Conservation (phyloP, 345 rosid genomes). For the Syzygium oleosum region DNA sequence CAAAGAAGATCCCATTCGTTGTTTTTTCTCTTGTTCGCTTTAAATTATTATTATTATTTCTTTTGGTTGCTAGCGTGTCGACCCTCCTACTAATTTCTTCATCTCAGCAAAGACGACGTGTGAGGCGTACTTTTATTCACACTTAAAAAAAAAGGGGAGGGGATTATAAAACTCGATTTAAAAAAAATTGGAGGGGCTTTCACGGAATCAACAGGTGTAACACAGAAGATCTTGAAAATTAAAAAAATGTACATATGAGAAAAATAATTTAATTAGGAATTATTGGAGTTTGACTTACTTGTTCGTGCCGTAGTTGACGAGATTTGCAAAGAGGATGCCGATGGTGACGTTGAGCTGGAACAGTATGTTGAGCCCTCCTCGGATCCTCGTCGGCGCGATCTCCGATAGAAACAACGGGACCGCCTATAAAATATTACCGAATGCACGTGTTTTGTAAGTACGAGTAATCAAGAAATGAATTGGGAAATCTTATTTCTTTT, state of each 20-base stretch:
- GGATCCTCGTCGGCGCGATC: constrained; percentile 93
- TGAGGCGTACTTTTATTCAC: background rate
- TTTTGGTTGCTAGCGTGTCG: background rate
- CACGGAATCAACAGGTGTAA: background rate
- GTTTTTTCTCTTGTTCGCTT: background rate
- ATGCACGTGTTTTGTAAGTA: background rate
- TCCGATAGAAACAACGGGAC: constrained; percentile 94
- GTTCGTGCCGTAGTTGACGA: constrained; percentile 88
- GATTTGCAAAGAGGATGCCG: constrained; percentile 89
- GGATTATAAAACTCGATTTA: no score
- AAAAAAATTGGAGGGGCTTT: background rate
- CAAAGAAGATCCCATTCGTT: background rate
- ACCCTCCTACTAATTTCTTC: background rate
- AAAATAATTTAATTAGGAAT: background rate
- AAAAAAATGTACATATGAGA: background rate
- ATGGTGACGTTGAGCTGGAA: constrained; percentile 95
- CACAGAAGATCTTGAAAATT: background rate
- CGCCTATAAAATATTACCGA: constrained; percentile 26
- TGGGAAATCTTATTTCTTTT: background rate
- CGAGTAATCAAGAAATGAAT: background rate
- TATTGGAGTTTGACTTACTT: constrained; percentile 35
- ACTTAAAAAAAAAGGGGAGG: background rate
- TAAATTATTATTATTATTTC: background rate
- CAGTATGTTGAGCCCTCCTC: constrained; percentile 87
- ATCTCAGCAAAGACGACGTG: background rate